These are phyloP conservation scores for Stenocarpella maydis DNA, from an alignment of 2,329 filamentous ascomycete genomes.

Conservation along the genomic window DNA sequence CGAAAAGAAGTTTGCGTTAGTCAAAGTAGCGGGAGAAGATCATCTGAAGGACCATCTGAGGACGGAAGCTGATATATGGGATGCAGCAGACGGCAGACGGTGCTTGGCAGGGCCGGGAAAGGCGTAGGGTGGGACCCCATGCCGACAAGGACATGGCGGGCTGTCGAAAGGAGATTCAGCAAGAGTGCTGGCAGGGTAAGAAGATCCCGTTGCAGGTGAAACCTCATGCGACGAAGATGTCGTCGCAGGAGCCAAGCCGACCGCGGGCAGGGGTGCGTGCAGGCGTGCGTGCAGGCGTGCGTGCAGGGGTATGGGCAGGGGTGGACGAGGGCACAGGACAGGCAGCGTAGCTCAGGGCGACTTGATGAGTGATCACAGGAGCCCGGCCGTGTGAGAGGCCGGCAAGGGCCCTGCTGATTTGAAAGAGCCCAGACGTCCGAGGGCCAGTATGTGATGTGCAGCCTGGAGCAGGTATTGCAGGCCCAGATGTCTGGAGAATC, in stretches of 20 bases:
- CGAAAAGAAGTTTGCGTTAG: constrained; percentile 33
- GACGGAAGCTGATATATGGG: constrained; percentile 33
- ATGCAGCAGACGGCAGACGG: constrained; percentile 12
- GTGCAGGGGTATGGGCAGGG: constrained; percentile 26
- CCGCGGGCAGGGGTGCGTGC: constrained; percentile 26
- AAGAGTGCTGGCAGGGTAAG: constrained; percentile 36
- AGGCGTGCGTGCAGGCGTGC: too few species aligned
- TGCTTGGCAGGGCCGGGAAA: constrained; percentile 31
- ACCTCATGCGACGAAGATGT: constrained; percentile 41
- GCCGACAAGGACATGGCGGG: constrained; percentile 27
- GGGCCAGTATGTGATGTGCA: not conserved
- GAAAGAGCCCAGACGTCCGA: constrained; percentile 18
- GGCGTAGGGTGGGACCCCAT: constrained; percentile 21
- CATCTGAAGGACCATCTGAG: constrained; percentile 18
- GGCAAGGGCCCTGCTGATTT: constrained; percentile 6
- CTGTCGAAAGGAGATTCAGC: constrained; percentile 21
- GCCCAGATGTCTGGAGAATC: not conserved
- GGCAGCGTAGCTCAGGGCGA: not conserved
- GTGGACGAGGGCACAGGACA: constrained; percentile 35
- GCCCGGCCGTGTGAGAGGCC: not conserved
- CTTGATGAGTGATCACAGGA: not conserved
- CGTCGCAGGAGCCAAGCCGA: constrained; percentile 38
- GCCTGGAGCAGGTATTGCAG: not conserved
- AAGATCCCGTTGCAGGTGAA: constrained; percentile 44
- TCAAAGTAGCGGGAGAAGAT: constrained; percentile 27